Evolutionary conservation across 1,284 basidiomycete genomes (phyloP), one percentile per base, ranked within the genome.

Genomic region (Termitomyces sp.): DNA sequence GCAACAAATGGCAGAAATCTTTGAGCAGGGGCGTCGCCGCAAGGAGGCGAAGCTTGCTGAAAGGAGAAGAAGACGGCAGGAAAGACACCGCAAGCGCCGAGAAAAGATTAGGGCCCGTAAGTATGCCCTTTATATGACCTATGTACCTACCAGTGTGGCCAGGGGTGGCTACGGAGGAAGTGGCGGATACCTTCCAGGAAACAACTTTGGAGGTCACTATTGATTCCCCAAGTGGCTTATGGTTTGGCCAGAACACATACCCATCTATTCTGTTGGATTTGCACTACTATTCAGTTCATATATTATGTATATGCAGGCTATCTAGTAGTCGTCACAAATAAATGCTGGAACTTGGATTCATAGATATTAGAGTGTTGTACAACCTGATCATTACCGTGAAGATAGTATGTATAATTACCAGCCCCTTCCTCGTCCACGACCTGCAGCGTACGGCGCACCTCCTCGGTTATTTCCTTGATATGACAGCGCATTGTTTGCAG

Each of bases 91-190:
- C 50, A 77, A 76, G 63, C 77, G 72, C 62, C 81, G 77, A 66
- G 77, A 76, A 49, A 80, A 74, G 60, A 80, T 79, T 53, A 75
- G 74, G 44, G 80, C 81, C 61, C 83, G 76, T 67, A 74, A 72
- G 51, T 90, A 86, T 63, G 61, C 78, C 1, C 65, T 88, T 37
- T 88, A 81, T 63, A 60, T 89, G 55, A 76, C 73, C 10, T 86
- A 77, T 62, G 60, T 80, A 46, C 64, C 73, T 24, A 50, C 57
- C 13, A 40, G 10, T 8, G 55, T 52, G 13, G 38, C 59, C 14
- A 57, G 16, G 19, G 48, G 50, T 47, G 49, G 52, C 31, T 52
- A 49, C 7, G 52, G 53, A 40, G 49, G 46, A 50, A 30, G 49
- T 34, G 40, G 44, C 38, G 58, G 59, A 26, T 63, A 60, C 41